phyloP scores from a whole-genome alignment of 2,329 filamentous ascomycete genomes.

The Xylariaceae sp. region DNA sequence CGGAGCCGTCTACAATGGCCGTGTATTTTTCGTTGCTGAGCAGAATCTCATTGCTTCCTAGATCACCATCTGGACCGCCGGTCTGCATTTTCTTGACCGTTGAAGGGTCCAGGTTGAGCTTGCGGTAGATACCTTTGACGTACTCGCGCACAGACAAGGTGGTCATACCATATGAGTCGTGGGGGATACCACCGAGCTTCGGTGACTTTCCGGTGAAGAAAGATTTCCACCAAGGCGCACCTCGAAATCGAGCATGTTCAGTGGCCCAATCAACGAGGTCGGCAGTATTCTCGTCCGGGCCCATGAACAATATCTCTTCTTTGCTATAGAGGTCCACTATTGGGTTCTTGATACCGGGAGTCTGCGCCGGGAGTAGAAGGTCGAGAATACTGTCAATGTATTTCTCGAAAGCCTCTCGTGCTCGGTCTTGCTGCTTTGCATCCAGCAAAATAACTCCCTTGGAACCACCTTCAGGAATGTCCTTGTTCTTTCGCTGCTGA shows the following conservation, averaged over 20 bases:
- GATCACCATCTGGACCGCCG: slow-evolving; percentile 91
- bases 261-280: slow-evolving; percentile 99
- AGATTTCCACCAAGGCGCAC: slow-evolving; percentile 98
- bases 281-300: slow-evolving; percentile 97
- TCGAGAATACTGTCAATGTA: slow-evolving; percentile 99
- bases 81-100: slow-evolving; percentile 94
- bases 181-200: slow-evolving; percentile 91
- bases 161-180: slow-evolving; percentile 97
- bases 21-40: slow-evolving; percentile 95
- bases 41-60: slow-evolving; percentile 96
- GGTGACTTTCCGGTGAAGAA: slow-evolving; percentile 99
- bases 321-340: slow-evolving; percentile 95
- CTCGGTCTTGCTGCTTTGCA: slow-evolving; percentile 90
- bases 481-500: slow-evolving; percentile 99
- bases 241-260: slow-evolving; percentile 80
- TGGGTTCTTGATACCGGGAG: slow-evolving; percentile 97
- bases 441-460: slow-evolving; percentile 97
- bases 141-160: slow-evolving; percentile 95
- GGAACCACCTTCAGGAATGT: slow-evolving; percentile 95
- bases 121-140: slow-evolving; percentile 94
- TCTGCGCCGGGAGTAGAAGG: slow-evolving; percentile 81
- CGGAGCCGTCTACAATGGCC: slow-evolving; percentile 91
- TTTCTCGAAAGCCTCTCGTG: slow-evolving; percentile 92
- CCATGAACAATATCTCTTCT: slow-evolving; percentile 97
- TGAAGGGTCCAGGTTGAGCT: slow-evolving; percentile 83